Percentiles rank a stretch among this genome's conserved stretches.
Evolutionary conservation across 495 filamentous ascomycete genomes (phyloP).

Genomic region (Hamigera avellanea): DNA sequence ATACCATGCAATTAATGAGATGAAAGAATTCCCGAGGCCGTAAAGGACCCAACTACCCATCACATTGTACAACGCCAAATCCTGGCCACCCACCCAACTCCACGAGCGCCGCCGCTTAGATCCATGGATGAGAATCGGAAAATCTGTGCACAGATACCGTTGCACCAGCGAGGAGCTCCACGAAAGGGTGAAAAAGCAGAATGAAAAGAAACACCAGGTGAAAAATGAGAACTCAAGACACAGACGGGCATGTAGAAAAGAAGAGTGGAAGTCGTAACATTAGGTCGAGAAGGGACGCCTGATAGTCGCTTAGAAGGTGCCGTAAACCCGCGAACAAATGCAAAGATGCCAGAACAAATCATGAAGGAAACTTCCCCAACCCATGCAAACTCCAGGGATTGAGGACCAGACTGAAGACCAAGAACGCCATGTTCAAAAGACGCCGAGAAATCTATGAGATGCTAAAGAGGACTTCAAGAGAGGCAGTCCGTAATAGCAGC

Average conservation of each 20-base stretch:
- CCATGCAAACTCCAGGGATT: constrained; percentile 18
- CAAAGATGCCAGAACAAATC: constrained; percentile 24
- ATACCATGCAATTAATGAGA: neutral
- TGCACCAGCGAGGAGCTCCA: neutral
- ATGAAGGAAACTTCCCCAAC: constrained; percentile 11
- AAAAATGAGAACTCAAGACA: no score
- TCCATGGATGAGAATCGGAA: constrained; percentile 8
- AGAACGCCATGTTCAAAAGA: constrained; percentile 33
- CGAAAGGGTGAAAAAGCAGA: neutral
- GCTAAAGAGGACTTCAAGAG: neutral
- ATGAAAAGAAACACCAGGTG: constrained; percentile 2
- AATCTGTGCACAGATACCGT: neutral
- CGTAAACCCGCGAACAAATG: constrained; percentile 16
- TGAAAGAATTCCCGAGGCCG: neutral
- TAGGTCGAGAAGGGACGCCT: constrained; percentile 2
- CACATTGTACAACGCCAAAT: constrained; percentile 14
- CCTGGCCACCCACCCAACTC: constrained; percentile 17
- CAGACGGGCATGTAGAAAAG: no score
- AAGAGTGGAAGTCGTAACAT: no score
- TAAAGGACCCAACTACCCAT: constrained; percentile 1
- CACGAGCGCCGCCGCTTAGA: constrained; percentile 29
- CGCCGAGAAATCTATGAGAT: constrained; percentile 10
- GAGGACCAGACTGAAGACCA: constrained; percentile 16
- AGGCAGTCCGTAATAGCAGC: constrained; percentile 4
- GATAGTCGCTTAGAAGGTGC: constrained; percentile 13